These are phyloP conservation scores for Cercospora sp. DNA, from an alignment of 2,329 filamentous ascomycete species.

Conservation along the genomic window DNA sequence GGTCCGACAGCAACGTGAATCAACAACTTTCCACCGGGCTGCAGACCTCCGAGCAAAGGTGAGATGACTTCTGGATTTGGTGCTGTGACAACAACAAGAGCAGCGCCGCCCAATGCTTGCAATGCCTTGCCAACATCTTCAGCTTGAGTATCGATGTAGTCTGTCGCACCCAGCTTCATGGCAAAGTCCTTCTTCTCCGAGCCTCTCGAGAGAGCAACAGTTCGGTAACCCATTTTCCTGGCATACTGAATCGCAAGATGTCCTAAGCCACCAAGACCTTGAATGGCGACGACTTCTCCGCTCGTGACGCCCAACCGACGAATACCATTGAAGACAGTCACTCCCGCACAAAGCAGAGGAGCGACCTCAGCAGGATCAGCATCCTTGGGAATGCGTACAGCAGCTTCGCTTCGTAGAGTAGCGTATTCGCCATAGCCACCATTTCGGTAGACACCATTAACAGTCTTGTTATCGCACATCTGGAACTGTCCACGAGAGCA, in stretches of 20 bases:
- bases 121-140: slow-evolving; percentile 54
- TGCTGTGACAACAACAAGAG: slow-evolving; percentile 62
- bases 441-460: slow-evolving; percentile 66
- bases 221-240: slow-evolving; percentile 53
- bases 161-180: slow-evolving; percentile 56
- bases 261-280: slow-evolving; percentile 52
- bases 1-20: slow-evolving; percentile 56
- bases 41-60: slow-evolving; percentile 56
- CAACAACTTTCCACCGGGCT: slow-evolving; percentile 58
- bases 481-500: slow-evolving; percentile 67
- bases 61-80: slow-evolving; percentile 59
- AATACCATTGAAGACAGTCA: slow-evolving; percentile 55
- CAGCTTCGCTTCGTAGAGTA: slow-evolving; percentile 60
- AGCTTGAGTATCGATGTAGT: slow-evolving; percentile 57
- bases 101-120: slow-evolving; percentile 61
- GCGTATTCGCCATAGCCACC: slow-evolving; percentile 67
- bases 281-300: slow-evolving; percentile 52
- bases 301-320: slow-evolving; percentile 49
- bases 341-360: slow-evolving; percentile 52
- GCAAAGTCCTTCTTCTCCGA: slow-evolving; percentile 56
- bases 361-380: slow-evolving; percentile 49
- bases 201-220: slow-evolving; percentile 54
- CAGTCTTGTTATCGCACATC: slow-evolving; percentile 61
- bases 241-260: slow-evolving; percentile 57
- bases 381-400: slow-evolving; percentile 52